phyloP scores from a whole-genome alignment of 192 early-diverging fungal genomes.

The Backusella luteola region DNA sequence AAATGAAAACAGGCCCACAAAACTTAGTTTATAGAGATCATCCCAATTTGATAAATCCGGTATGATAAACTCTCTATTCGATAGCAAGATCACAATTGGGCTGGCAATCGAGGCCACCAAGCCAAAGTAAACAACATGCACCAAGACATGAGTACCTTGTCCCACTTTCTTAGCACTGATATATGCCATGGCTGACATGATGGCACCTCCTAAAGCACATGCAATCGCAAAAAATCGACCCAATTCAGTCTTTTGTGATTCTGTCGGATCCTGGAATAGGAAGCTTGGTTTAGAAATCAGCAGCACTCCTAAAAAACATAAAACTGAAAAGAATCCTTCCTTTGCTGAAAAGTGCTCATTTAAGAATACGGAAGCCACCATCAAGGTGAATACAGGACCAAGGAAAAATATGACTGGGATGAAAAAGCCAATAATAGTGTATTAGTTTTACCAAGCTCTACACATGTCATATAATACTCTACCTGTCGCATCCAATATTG shows the following conservation, averaged over 20 bases:
- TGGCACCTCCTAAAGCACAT: slow-evolving; percentile 55
- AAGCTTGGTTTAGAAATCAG: slow-evolving; percentile 57
- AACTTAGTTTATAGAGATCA: slow-evolving; percentile 25
- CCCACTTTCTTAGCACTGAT: slow-evolving; percentile 71
- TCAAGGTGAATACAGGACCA: slow-evolving; percentile 68
- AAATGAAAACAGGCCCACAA: slow-evolving; percentile 62
- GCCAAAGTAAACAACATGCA: slow-evolving; percentile 81
- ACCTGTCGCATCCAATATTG: slow-evolving; percentile 71
- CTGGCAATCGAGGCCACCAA: slow-evolving; percentile 51
- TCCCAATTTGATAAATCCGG: slow-evolving; percentile 38
- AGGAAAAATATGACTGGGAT: slow-evolving; percentile 68
- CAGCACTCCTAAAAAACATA: slow-evolving; percentile 62
- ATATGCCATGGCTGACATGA: slow-evolving; percentile 64
- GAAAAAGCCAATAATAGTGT: background rate
- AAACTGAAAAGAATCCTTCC: slow-evolving; percentile 50
- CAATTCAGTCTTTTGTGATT: background rate
- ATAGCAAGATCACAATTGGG: slow-evolving; percentile 37
- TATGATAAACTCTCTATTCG: slow-evolving; percentile 38
- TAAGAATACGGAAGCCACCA: slow-evolving; percentile 58
- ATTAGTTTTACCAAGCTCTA: background rate
- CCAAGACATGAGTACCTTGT: slow-evolving; percentile 66
- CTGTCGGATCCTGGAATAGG: slow-evolving; percentile 23
- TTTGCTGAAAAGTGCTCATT: slow-evolving; percentile 60
- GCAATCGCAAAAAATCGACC: slow-evolving; percentile 35
- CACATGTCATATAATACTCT: background rate